Conservation (phyloP, 495 filamentous ascomycete genomes). For the Aspergillus avenaceus region DNA sequence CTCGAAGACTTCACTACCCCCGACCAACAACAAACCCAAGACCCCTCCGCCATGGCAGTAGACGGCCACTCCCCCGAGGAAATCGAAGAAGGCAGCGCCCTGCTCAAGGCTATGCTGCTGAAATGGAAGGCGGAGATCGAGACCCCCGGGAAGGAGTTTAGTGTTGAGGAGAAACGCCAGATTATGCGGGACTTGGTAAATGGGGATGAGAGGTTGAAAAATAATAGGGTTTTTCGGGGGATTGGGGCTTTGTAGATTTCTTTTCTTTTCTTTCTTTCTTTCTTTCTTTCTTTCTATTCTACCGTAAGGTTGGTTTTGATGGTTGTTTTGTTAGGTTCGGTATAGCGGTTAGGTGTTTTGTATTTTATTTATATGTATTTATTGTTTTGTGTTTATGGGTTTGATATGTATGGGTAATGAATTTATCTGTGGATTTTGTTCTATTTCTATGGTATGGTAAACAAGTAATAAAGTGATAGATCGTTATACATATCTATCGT, state of each 20-base stretch:
- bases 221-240: slow-evolving; percentile 87
- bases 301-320: too few relatives aligned
- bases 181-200: slow-evolving; percentile 76
- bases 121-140: slow-evolving; percentile 87
- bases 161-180: slow-evolving; percentile 70
- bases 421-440: too few relatives aligned
- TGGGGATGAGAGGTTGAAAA: slow-evolving; percentile 63
- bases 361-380: too few relatives aligned
- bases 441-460: too few relatives aligned
- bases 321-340: too few relatives aligned
- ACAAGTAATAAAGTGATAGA: too few relatives aligned
- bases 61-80: slow-evolving; percentile 73
- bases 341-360: too few relatives aligned
- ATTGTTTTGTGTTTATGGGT: too few relatives aligned
- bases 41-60: slow-evolving; percentile 33
- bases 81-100: slow-evolving; percentile 80
- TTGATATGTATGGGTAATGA: too few relatives aligned
- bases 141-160: slow-evolving; percentile 51
- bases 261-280: background rate
- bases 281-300: too few relatives aligned
- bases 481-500: too few relatives aligned
- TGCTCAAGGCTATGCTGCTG: slow-evolving; percentile 80
- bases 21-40: slow-evolving; percentile 59
- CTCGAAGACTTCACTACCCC: slow-evolving; percentile 81
- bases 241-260: slow-evolving; percentile 67